Base-by-base conservation (phyloP, 306 rosid genomes). In the Fagus crenata region DNA sequence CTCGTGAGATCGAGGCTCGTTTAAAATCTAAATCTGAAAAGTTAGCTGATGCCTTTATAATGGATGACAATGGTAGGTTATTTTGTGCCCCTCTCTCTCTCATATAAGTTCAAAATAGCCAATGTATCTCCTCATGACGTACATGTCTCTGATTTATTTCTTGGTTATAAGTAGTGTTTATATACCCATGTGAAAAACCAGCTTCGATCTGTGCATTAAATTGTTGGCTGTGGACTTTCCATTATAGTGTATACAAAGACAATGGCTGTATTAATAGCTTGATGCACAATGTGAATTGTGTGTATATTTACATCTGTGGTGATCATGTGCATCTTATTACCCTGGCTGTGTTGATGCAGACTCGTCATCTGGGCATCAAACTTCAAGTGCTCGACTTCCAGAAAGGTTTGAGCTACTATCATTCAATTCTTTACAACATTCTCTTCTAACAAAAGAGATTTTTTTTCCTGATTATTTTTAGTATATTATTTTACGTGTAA, bases 1-100 rank as follows among this genome's bases (percentile, higher is more conserved):
- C 93, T 42, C 87, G 81, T 60, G 99, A 89, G 84, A 78, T 92
- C 58, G 99, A 92, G 72, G 89, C 79, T 73, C 92, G 97, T 78
- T 81, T 95, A 80, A 88, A 89, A 78, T 77, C 63, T 73, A 92
- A 95, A 84, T 92, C 93, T 78, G 97, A 92, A 67, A 84, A 80
- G 75, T 74, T 95, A 63, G 89, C 89, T 7, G 88, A 89, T 75
- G 90, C 93, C 49, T 85, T 95, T 85, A 33, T 80, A 59, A 78
- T 91, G 86, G 97, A 95, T 73, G 93, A 91, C 75, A 85, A 72
- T 53, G 97, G 98, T 96, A 81, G 75, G 76, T 81, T 51, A 67
- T 70, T 46, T 49, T 43, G 60, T 73, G 56, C 65, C 14, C 69
- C 22, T 59, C 46, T 56, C 76, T 56, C 69, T 67, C 35, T 7